phyloP scores from a whole-genome alignment of 345 rosid genomes.

The Carallia pectinifolia region DNA sequence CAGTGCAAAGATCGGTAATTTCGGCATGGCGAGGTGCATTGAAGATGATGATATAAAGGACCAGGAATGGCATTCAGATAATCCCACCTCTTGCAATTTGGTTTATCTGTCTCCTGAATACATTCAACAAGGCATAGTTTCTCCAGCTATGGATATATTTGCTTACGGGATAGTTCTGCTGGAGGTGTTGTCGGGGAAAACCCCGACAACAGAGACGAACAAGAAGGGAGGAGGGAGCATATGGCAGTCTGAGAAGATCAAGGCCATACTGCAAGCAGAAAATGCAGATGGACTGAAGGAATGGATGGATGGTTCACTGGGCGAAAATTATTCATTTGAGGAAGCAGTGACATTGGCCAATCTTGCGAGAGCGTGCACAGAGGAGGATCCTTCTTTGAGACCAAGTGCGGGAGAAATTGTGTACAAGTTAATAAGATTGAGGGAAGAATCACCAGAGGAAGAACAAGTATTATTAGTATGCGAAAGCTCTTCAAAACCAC shows the following conservation, averaged over 20 bases:
- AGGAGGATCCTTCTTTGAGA: slow-evolving; percentile 56
- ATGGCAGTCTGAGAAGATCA: slow-evolving; percentile 46
- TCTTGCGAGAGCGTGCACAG: slow-evolving; percentile 65
- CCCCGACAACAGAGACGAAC: slow-evolving; percentile 42
- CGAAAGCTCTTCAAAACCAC: slow-evolving; percentile 75
- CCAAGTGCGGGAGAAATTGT: slow-evolving; percentile 79
- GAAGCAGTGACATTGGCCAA: slow-evolving; percentile 61
- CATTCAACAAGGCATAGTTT: slow-evolving; percentile 41
- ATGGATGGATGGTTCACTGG: slow-evolving; percentile 71
- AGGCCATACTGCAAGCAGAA: slow-evolving; percentile 41
- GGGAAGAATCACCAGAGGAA: slow-evolving; percentile 45
- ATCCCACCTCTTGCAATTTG: slow-evolving; percentile 38
- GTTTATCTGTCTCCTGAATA: slow-evolving; percentile 64
- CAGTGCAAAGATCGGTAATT: slow-evolving; percentile 72
- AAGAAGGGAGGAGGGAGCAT: slow-evolving; percentile 35
- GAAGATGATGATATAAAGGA: slow-evolving; percentile 39
- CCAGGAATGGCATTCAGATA: slow-evolving; percentile 26
- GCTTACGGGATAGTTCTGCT: slow-evolving; percentile 69
- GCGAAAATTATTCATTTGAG: slow-evolving; percentile 71
- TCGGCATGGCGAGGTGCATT: slow-evolving; percentile 60
- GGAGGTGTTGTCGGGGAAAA: slow-evolving; percentile 71
- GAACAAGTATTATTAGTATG: slow-evolving; percentile 38
- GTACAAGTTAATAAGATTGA: slow-evolving; percentile 58
- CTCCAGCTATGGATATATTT: slow-evolving; percentile 61
- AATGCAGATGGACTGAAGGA: slow-evolving; percentile 52